Evolutionary conservation across 129 eudicot genomes (phyloP), one percentile per base, ranked within the genome.

Genomic region (Escallonia rubra): DNA sequence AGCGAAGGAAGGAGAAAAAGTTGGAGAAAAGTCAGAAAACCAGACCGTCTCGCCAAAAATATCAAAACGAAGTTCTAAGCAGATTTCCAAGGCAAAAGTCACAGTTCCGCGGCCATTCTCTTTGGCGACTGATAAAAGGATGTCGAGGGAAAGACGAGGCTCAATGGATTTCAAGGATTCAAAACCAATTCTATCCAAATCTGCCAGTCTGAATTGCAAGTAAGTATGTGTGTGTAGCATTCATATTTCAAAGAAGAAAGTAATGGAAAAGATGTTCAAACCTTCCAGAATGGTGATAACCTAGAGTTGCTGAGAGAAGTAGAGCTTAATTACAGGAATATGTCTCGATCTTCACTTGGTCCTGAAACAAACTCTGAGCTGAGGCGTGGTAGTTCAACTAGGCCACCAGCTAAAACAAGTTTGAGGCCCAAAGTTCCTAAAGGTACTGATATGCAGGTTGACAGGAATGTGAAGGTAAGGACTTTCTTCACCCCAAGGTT

Each of bases 101-200:
- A 77, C 81, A 11, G 64, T 71, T 60, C 77, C 81, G 47, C 68
- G 50, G 77, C 70, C 84, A 74, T 79, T 79, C 52, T 59, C 71
- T 61, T 69, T 72, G 59, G 83, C 70, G 50, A 63, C 72, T 41
- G 75, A 72, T 59, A 62, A 68, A 63, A 79, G 75, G 68, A 78
- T 14, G 71, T 62, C 44, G 5, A 61, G 63, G 40, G 77, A 64
- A 15, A 69, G 72, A 63, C 62, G 38, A 47, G 76, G 68, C 34
- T 66, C 68, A 12, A 43, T 71, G 61, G 81, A 76, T 76, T 64
- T 65, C 10, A 46, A 65, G 43, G 59, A 40, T 45, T 7, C 76
- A 11, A 77, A 77, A 51, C 64, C 65, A 52, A 41, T 42, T 70
- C 68, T 77, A 43, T 43, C 69, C 10, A 65, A 61, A 61, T 74